Evolutionary conservation across 192 early-diverging fungal species (phyloP).

Genomic region (Coemansia sp.): DNA sequence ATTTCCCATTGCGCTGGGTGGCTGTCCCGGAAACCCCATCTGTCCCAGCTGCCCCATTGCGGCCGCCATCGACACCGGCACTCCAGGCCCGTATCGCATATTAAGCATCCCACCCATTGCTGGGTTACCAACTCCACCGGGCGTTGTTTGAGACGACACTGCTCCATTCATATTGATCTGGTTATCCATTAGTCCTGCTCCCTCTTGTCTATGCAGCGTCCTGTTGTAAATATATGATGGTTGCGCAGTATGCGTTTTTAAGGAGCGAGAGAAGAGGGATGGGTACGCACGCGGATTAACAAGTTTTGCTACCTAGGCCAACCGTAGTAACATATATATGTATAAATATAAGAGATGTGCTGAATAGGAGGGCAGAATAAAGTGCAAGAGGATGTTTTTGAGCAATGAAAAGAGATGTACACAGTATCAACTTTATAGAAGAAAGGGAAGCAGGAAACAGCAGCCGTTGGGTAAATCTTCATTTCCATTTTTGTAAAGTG

Average conservation of each 20-base stretch:
- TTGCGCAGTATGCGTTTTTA: too few relatives aligned
- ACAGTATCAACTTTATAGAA: not conserved
- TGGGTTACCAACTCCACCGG: not conserved
- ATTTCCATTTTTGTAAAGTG: not conserved
- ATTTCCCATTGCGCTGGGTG: constrained; percentile 1
- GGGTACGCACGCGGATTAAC: too few relatives aligned
- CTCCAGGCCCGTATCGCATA: constrained; percentile 1
- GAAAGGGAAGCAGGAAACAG: too few relatives aligned
- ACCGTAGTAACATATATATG: too few relatives aligned
- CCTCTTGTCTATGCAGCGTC: too few relatives aligned
- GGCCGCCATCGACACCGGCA: not conserved
- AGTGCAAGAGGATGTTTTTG: not conserved
- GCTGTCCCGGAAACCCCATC: not conserved
- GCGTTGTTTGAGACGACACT: not conserved
- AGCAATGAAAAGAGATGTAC: not conserved
- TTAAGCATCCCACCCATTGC: constrained; percentile 2
- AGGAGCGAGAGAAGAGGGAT: too few relatives aligned
- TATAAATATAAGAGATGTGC: not conserved
- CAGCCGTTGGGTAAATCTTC: not conserved
- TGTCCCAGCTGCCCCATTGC: constrained; percentile 5
- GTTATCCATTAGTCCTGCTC: not conserved
- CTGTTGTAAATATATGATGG: too few relatives aligned
- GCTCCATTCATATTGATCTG: not conserved
- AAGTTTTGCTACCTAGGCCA: too few relatives aligned
- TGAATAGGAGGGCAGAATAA: not conserved